Conservation (phyloP, 192 early-diverging fungal species). For the Jimgerdemannia lactiflua region DNA sequence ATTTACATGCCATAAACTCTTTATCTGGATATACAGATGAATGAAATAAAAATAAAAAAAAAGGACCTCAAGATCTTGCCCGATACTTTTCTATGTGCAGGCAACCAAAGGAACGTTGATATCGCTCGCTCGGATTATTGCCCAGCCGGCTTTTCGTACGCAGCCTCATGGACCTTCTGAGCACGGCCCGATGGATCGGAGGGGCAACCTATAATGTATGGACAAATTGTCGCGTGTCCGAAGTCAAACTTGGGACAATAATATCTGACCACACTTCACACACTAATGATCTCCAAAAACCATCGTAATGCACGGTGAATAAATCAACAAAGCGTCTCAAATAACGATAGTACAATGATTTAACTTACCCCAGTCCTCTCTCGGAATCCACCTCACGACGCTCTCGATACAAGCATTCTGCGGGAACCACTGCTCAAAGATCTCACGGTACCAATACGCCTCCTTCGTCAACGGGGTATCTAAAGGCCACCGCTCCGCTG, state of each 20-base stretch:
- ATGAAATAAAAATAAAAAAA: too few relatives aligned
- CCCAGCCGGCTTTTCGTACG: conserved; percentile 45
- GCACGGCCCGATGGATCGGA: conserved; percentile 98
- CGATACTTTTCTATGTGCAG: too few relatives aligned
- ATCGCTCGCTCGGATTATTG: neutral
- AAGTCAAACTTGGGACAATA: too few relatives aligned
- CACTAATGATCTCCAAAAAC: too few relatives aligned
- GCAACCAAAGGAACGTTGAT: too few relatives aligned
- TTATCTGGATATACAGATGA: too few relatives aligned
- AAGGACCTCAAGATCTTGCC: too few relatives aligned
- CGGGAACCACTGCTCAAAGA: conserved; percentile 95
- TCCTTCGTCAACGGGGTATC: conserved; percentile 97
- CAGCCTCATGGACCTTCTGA: conserved; percentile 82
- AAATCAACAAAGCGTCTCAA: neutral
- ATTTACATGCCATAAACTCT: too few relatives aligned
- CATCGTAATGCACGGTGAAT: too few relatives aligned
- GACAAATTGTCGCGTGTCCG: conserved; percentile 1
- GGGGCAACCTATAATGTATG: conserved; percentile 60
- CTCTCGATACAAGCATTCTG: conserved; percentile 85
- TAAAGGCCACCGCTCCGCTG: conserved; percentile 68
- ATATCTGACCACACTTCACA: too few relatives aligned
- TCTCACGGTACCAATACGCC: conserved; percentile 90
- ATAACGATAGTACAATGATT: neutral
- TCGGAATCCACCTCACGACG: conserved; percentile 95
- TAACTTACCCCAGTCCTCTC: conserved; percentile 81